phyloP scores from a whole-genome alignment of 768 basidiomycete genomes.

The Austroboletus eburneus region DNA sequence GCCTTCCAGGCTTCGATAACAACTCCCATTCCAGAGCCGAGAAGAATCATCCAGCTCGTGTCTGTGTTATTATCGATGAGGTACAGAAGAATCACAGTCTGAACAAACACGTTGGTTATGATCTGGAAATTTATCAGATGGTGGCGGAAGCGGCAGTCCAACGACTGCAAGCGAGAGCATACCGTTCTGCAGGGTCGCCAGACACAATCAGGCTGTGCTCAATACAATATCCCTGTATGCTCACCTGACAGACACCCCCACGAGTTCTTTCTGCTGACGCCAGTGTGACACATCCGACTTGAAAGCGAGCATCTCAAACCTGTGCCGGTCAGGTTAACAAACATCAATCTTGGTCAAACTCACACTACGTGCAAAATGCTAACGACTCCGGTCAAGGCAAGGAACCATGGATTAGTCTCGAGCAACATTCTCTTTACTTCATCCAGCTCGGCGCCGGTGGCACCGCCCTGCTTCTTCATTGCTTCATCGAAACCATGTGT shows the following conservation, averaged over 20 bases:
- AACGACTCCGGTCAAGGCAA: constrained; percentile 79
- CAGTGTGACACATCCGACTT: constrained; percentile 93
- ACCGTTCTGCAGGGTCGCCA: constrained; percentile 47
- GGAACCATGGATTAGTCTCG: constrained; percentile 85
- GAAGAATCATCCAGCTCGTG: constrained; percentile 97
- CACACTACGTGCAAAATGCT: constrained; percentile 84
- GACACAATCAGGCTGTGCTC: constrained; percentile 14
- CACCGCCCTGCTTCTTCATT: constrained; percentile 65
- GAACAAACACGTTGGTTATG: constrained; percentile 92
- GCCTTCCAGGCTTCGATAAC: constrained; percentile 95
- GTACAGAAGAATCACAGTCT: constrained; percentile 84
- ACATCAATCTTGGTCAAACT: constrained; percentile 29
- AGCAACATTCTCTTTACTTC: constrained; percentile 93
- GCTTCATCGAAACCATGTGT: constrained; percentile 85
- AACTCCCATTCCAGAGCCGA: constrained; percentile 79
- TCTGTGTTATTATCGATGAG: constrained; percentile 94
- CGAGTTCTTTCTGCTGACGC: constrained; percentile 91
- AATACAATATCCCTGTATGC: constrained; percentile 18
- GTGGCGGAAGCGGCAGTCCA: constrained; percentile 11
- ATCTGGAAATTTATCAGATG: constrained; percentile 41
- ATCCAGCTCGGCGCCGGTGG: constrained; percentile 72
- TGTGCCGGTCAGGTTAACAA: constrained; percentile 28
- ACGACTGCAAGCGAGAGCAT: constrained; percentile 23
- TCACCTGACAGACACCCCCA: constrained; percentile 90
- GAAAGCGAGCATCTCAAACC: constrained; percentile 96